Conservation (phyloP, 257 asterid genomes). For the Nicotiana tabacum region DNA sequence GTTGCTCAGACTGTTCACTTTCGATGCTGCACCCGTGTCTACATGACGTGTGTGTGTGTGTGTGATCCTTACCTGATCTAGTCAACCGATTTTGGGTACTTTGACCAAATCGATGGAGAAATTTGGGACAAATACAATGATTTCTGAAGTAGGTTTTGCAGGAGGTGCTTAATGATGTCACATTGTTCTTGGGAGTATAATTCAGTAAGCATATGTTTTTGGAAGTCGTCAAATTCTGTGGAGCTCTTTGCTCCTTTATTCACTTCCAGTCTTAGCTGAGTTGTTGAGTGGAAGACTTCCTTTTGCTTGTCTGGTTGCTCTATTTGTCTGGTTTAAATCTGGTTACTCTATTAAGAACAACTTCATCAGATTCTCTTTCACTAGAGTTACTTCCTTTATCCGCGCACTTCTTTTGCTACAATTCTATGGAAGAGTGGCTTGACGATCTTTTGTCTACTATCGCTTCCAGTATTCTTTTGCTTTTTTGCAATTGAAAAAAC, state of each 20-base stretch:
- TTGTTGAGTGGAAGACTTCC: neutral
- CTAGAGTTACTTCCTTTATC: neutral
- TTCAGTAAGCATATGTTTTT: neutral
- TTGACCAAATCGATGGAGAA: too few species aligned
- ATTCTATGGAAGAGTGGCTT: neutral
- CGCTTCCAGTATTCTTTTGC: neutral
- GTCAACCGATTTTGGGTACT: too few species aligned
- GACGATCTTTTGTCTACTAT: neutral
- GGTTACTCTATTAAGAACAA: neutral
- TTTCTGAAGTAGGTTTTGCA: too few species aligned
- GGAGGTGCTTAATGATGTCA: too few species aligned
- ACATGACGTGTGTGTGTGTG: too few species aligned
- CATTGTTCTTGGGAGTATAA: neutral
- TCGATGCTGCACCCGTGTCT: too few species aligned
- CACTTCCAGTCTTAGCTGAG: neutral
- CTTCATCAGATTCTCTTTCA: neutral
- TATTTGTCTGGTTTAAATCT: neutral
- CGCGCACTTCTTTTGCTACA: neutral
- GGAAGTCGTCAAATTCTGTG: neutral
- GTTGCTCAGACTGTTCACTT: too few species aligned
- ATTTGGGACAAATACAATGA: too few species aligned
- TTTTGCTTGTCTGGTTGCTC: neutral
- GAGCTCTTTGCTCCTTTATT: neutral
- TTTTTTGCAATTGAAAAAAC: neutral
- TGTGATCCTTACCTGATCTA: too few species aligned